These are phyloP conservation scores for Tetrapisispora fleetii DNA, from an alignment of 805 yeast genomes.

Conservation along the genomic window DNA sequence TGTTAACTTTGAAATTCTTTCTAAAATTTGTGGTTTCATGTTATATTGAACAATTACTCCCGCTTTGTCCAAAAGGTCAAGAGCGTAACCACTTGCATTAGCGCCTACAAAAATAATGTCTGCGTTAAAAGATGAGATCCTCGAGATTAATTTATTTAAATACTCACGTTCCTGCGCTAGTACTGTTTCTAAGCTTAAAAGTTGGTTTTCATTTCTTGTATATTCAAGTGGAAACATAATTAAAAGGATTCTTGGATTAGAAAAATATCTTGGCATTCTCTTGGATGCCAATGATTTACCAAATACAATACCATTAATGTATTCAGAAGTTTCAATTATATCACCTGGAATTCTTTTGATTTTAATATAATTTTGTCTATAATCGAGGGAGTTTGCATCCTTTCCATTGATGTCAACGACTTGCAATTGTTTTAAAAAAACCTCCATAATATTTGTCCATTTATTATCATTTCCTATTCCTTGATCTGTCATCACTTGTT, in stretches of 20 bases:
- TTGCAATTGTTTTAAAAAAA: slow-evolving; percentile 45
- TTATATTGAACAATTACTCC: slow-evolving; percentile 75
- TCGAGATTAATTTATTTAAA: slow-evolving; percentile 65
- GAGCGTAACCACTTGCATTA: slow-evolving; percentile 73
- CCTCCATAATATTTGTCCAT: slow-evolving; percentile 53
- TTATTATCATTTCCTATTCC: slow-evolving; percentile 34
- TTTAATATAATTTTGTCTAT: slow-evolving; percentile 73
- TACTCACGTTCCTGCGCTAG: slow-evolving; percentile 83
- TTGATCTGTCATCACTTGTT: slow-evolving; percentile 56
- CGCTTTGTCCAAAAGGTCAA: slow-evolving; percentile 57
- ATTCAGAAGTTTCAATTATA: slow-evolving; percentile 43
- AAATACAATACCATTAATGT: slow-evolving; percentile 72
- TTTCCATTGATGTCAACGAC: slow-evolving; percentile 48
- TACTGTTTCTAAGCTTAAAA: slow-evolving; percentile 73
- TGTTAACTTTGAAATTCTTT: slow-evolving; percentile 66
- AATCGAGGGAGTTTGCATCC: slow-evolving; percentile 68
- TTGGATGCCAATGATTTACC: slow-evolving; percentile 76
- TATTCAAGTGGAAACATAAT: slow-evolving; percentile 88
- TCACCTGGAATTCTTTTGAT: slow-evolving; percentile 81
- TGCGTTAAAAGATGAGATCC: slow-evolving; percentile 70
- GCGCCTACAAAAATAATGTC: slow-evolving; percentile 70
- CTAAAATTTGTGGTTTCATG: slow-evolving; percentile 72
- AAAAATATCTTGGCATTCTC: slow-evolving; percentile 57
- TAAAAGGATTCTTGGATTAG: slow-evolving; percentile 66
- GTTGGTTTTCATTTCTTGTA: slow-evolving; percentile 62